phyloP scores from a whole-genome alignment of 1,284 basidiomycete species.

The Fomitopsis betulina region DNA sequence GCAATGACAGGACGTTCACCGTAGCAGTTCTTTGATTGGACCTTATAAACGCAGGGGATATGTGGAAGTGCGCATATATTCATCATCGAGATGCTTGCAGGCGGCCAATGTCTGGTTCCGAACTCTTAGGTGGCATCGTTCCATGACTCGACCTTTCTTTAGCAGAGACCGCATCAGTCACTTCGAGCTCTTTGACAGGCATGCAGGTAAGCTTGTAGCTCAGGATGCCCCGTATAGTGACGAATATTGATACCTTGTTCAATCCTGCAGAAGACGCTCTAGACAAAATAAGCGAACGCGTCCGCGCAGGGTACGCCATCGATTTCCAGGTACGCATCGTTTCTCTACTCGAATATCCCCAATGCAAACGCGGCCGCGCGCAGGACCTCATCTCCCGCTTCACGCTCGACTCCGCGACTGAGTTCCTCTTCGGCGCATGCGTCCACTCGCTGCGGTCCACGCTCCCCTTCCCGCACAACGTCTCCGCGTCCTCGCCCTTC shows the following conservation, averaged over 20 bases:
- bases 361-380: background rate
- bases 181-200: constrained; percentile 10
- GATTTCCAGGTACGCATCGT: constrained; percentile 19
- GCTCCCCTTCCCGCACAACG: constrained; percentile 25
- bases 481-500: constrained; percentile 2
- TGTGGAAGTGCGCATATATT: constrained; percentile 23
- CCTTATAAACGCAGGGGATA: constrained; percentile 15
- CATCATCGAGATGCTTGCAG: background rate
- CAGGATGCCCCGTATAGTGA: background rate
- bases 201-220: constrained; percentile 3
- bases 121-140: constrained; percentile 21
- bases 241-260: background rate
- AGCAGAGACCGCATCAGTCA: constrained; percentile 9
- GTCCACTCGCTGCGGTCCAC: constrained; percentile 24
- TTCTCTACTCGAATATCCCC: background rate
- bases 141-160: constrained; percentile 22
- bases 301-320: constrained; percentile 6
- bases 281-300: constrained; percentile 3
- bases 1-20: background rate
- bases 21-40: background rate
- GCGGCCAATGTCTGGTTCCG: background rate
- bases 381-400: constrained; percentile 30
- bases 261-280: constrained; percentile 1
- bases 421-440: constrained; percentile 33
- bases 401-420: constrained; percentile 33